Evolutionary conservation across 352 stramenopile species (phyloP).

Genomic region (Pythium aphanidermatum): DNA sequence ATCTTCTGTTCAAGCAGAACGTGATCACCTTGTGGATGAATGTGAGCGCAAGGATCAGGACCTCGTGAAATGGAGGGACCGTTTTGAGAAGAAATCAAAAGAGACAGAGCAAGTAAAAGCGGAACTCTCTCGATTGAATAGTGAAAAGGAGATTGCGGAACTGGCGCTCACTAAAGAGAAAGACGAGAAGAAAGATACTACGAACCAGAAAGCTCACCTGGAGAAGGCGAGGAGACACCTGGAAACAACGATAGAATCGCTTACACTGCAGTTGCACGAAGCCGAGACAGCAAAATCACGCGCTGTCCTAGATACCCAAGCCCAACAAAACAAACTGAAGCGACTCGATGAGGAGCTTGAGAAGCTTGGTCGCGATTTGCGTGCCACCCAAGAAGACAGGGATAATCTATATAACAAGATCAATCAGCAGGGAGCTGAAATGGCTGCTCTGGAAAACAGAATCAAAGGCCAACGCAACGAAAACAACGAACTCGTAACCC

Average conservation of each 20-base stretch:
- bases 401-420: conserved; percentile 17
- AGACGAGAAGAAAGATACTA: conserved; percentile 23
- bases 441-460: conserved; percentile 18
- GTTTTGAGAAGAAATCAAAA: conserved; percentile 27
- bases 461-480: conserved; percentile 25
- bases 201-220: conserved; percentile 6
- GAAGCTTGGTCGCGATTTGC: conserved; percentile 16
- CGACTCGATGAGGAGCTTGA: conserved; percentile 29
- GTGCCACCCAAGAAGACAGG: conserved; percentile 21
- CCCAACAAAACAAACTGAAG: conserved; percentile 25
- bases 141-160: conserved; percentile 29
- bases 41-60: conserved; percentile 14
- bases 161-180: conserved; percentile 17
- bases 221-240: conserved; percentile 25
- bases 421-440: conserved; percentile 20
- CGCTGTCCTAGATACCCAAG: conserved; percentile 20
- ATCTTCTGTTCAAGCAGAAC: conserved; percentile 10
- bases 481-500: conserved; percentile 20
- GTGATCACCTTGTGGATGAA: conserved; percentile 17
- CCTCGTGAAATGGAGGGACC: conserved; percentile 26
- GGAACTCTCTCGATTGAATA: conserved; percentile 14
- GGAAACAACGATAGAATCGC: conserved; percentile 20
- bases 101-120: conserved; percentile 23
- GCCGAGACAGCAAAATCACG: conserved; percentile 18
- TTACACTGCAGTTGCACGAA: conserved; percentile 18